phyloP scores from a whole-genome alignment of 106 monocot species.

The Narthecium ossifragum region DNA sequence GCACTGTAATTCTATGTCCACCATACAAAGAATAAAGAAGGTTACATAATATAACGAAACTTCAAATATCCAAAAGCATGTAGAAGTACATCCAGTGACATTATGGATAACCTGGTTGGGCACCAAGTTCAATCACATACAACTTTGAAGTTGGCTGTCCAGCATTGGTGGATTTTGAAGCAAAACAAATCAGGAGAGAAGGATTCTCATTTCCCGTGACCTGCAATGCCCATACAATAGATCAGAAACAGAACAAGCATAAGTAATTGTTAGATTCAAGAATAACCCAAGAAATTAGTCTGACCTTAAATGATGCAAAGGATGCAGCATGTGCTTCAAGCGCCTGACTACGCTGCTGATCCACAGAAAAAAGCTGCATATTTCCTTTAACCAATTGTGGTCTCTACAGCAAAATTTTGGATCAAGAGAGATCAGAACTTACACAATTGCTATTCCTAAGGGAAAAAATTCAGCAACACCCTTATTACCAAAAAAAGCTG shows the following conservation, averaged over 20 bases:
- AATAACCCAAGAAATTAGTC: neutral
- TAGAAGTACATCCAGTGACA: slow-evolving; percentile 2
- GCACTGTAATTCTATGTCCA: too few species aligned
- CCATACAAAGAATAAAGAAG: too few species aligned
- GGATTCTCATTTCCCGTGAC: slow-evolving; percentile 78
- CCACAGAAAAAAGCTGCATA: slow-evolving; percentile 98
- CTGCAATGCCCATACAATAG: slow-evolving; percentile 18
- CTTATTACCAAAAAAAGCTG: neutral
- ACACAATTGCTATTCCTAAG: too few species aligned
- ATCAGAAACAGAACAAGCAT: neutral
- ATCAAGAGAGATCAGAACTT: too few species aligned
- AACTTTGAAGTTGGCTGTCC: slow-evolving; percentile 90
- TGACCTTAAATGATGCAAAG: slow-evolving; percentile 85
- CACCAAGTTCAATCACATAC: slow-evolving; percentile 99
- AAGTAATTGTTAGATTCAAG: neutral
- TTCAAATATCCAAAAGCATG: too few species aligned
- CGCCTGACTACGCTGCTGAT: slow-evolving; percentile 96
- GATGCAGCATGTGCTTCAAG: slow-evolving; percentile 98
- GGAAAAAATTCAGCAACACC: too few species aligned
- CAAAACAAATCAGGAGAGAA: slow-evolving; percentile 85
- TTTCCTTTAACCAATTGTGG: slow-evolving; percentile 98
- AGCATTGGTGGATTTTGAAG: slow-evolving; percentile 85
- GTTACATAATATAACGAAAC: too few species aligned
- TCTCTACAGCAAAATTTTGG: slow-evolving; percentile 36
- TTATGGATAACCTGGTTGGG: slow-evolving; percentile 59